Base-by-base conservation (phyloP, 1,284 basidiomycete species). In the Tremellales sp. region DNA sequence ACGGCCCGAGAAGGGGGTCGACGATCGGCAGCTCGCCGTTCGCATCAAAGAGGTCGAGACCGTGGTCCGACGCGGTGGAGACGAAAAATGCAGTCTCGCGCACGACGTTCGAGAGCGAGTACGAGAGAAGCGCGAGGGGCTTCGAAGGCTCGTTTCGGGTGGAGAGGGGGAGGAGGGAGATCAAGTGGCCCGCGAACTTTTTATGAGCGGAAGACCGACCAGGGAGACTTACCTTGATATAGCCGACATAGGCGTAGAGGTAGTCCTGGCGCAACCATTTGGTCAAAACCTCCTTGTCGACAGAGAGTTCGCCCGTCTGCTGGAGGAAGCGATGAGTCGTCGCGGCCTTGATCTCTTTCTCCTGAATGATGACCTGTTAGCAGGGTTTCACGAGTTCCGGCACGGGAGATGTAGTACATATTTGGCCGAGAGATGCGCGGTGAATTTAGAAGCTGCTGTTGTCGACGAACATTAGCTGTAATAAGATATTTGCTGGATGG, bases 251-350 rank as follows among this genome's bases (percentile, higher is more conserved):
- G 27, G 82, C 83, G 59, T 84, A 85, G 38, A 84, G 78, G 40
- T 81, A 76, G 65, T 85, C 82, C 58, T 85, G 82, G 24, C 78
- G 76, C 51, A 84, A 77, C 77, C 80, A 83, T 43, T 80, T 70
- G 3, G 77, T 76, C 13, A 86, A 77, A 10, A 75, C 74, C 0
- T 67, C 47, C 5, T 71, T 48, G 4, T 75, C 70, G 19, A 85
- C 75, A 2, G 74, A 72, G 13, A 78, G 76, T 3, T 75, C 65
- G 2, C 79, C 80, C 0, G 81, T 81, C 21, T 75, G 65, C 18
- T 63, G 57, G 27, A 86, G 76, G 65, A 85, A 86, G 0, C 75
- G 66, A 51, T 84, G 81, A 10, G 70, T 55, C 0, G 76, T 79
- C 2, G 83, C 82, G 0, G 73, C 71, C 1, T 58, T 35, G 58